These are phyloP conservation scores for Pseudotsuga menziesii DNA, from an alignment of 75 land plant species.

Conservation along the genomic window DNA sequence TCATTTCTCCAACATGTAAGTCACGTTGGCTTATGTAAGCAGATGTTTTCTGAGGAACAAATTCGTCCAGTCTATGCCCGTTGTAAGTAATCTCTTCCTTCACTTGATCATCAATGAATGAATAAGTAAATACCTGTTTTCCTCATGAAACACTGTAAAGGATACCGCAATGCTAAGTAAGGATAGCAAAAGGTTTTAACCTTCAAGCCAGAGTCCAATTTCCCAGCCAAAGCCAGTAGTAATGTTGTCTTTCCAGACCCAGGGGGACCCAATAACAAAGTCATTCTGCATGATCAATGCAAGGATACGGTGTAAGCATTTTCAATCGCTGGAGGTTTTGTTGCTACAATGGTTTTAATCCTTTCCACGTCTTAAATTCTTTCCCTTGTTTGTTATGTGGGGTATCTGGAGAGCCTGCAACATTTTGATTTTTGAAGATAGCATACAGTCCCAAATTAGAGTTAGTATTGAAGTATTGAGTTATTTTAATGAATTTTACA, in stretches of 20 bases:
- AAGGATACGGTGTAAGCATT: neutral
- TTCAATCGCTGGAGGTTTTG: too few species aligned
- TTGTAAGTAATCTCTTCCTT: constrained; percentile 56
- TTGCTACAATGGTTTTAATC: too few species aligned
- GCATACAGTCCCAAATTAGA: too few species aligned
- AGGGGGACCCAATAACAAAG: constrained; percentile 67
- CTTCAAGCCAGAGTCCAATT: neutral
- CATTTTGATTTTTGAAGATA: too few species aligned
- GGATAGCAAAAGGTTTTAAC: neutral
- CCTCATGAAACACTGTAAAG: neutral
- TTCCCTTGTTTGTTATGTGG: too few species aligned
- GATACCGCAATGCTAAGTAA: too few species aligned
- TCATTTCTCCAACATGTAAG: constrained; percentile 75
- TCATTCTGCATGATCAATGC: constrained; percentile 36
- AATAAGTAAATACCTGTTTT: neutral
- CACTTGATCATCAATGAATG: constrained; percentile 16
- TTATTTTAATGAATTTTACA: too few species aligned
- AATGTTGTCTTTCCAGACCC: constrained; percentile 69
- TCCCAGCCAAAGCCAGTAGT: constrained; percentile 67
- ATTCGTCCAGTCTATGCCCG: constrained; percentile 57
- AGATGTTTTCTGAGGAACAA: constrained; percentile 65
- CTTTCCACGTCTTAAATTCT: too few species aligned
- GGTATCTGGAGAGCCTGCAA: too few species aligned
- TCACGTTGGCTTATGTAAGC: constrained; percentile 86
- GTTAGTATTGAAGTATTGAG: too few species aligned